A percentile compares a stretch with the other conserved stretches of the same genome.
These are phyloP conservation scores for Aspergillus pseudoglaucus DNA, from an alignment of 2,329 filamentous ascomycete species.

Conservation along the genomic window DNA sequence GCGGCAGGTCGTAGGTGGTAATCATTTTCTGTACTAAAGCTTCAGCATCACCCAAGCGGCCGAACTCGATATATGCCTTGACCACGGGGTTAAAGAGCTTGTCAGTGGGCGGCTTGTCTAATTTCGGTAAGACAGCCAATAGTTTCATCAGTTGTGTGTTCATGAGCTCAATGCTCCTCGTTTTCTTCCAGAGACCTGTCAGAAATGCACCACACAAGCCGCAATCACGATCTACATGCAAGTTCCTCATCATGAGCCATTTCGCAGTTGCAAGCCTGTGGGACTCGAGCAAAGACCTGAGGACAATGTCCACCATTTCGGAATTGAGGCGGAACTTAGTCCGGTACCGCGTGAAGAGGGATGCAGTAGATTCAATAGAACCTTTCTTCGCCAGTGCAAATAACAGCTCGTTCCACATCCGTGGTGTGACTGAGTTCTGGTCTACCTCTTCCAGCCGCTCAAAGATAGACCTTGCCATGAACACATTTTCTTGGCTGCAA, in stretches of 20 bases:
- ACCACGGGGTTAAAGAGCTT: constrained; percentile 37
- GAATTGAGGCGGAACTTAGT: constrained; percentile 23
- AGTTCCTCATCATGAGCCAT: constrained; percentile 25
- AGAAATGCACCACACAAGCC: constrained; percentile 33
- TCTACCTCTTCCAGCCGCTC: constrained; percentile 27
- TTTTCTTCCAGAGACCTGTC: constrained; percentile 34
- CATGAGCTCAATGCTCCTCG: constrained; percentile 29
- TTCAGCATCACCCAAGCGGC: constrained; percentile 29
- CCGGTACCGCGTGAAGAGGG: constrained; percentile 24
- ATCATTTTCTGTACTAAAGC: constrained; percentile 31
- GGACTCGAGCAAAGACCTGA: constrained; percentile 33
- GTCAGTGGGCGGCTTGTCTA: constrained; percentile 28
- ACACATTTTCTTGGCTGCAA: constrained; percentile 31
- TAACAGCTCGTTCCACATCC: constrained; percentile 34
- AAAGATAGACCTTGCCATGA: constrained; percentile 33
- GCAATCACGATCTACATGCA: constrained; percentile 28
- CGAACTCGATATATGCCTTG: constrained; percentile 34
- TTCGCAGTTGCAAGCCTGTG: constrained; percentile 32
- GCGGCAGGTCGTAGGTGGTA: constrained; percentile 20
- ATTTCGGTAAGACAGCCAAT: constrained; percentile 18
- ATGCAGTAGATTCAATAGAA: constrained; percentile 30
- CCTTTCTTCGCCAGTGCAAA: constrained; percentile 29
- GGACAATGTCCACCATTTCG: constrained; percentile 28
- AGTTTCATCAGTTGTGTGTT: constrained; percentile 28
- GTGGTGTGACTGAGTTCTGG: constrained; percentile 16